phyloP scores from a whole-genome alignment of 257 asterid species.

The Forsythia suspensa region DNA sequence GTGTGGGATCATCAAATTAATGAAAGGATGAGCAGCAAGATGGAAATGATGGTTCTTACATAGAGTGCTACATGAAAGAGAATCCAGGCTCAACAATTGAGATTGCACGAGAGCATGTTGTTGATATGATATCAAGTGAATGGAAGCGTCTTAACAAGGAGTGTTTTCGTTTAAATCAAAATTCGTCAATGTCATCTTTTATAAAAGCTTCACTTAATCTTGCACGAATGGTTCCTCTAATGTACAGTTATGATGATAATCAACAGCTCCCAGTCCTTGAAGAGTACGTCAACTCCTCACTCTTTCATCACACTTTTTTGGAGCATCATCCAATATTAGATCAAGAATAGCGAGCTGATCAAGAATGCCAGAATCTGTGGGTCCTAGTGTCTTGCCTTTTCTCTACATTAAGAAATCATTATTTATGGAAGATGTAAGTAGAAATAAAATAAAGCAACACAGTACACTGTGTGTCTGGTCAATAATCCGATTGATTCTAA shows the following conservation, averaged over 20 bases:
- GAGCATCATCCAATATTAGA: neutral
- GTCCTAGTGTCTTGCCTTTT: neutral
- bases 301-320: neutral
- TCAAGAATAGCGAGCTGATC: neutral
- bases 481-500: neutral
- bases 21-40: slow-evolving; percentile 48
- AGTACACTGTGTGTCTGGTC: neutral
- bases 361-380: neutral
- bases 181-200: slow-evolving; percentile 21
- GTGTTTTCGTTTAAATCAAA: slow-evolving; percentile 18
- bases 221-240: slow-evolving; percentile 43
- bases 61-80: slow-evolving; percentile 44
- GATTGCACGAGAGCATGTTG: slow-evolving; percentile 29
- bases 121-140: slow-evolving; percentile 26
- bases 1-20: neutral
- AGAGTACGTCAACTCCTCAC: slow-evolving; percentile 9
- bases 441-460: no score
- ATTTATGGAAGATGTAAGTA: neutral
- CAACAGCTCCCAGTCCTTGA: slow-evolving; percentile 26
- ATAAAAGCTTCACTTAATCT: slow-evolving; percentile 29
- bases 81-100: slow-evolving; percentile 21
- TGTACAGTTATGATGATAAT: slow-evolving; percentile 31
- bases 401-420: no score
- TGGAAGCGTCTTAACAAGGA: slow-evolving; percentile 42
- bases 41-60: slow-evolving; percentile 44